Conservation (phyloP, 73 alveolate genomes). For the Tetrahymena borealis region DNA sequence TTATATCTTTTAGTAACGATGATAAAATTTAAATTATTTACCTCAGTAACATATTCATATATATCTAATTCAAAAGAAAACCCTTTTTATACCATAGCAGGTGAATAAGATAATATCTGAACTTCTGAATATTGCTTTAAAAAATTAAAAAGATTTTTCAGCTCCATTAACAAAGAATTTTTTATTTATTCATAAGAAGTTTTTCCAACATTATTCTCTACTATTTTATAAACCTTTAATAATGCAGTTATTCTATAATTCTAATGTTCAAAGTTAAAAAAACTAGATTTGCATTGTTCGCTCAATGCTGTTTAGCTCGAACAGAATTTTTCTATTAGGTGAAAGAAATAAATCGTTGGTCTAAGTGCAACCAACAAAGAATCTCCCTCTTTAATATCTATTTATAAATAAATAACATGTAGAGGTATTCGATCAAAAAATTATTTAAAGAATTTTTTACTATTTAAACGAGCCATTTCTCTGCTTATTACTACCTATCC, state of each 20-base stretch:
- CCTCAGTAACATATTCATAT: too few relatives aligned
- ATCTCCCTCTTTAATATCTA: background rate
- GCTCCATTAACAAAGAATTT: background rate
- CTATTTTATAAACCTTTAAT: background rate
- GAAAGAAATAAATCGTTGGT: background rate
- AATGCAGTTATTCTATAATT: background rate
- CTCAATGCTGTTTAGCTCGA: background rate
- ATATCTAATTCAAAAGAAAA: background rate
- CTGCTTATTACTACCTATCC: background rate
- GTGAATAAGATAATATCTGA: background rate
- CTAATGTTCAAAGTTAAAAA: background rate
- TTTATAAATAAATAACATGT: background rate
- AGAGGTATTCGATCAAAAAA: background rate
- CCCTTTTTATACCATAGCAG: background rate
- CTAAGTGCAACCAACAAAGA: background rate
- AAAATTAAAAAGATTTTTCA: background rate
- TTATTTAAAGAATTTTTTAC: background rate
- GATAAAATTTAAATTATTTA: too few relatives aligned
- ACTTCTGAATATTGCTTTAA: background rate
- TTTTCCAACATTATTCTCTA: background rate
- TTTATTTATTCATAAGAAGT: background rate
- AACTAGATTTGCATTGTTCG: background rate
- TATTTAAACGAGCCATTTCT: background rate
- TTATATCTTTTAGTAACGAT: too few relatives aligned
- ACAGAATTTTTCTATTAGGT: background rate